Evolutionary conservation across 169 alveolate genomes (phyloP), one percentile per base, ranked within the genome.

Genomic region (Sarcocystis neurona): DNA sequence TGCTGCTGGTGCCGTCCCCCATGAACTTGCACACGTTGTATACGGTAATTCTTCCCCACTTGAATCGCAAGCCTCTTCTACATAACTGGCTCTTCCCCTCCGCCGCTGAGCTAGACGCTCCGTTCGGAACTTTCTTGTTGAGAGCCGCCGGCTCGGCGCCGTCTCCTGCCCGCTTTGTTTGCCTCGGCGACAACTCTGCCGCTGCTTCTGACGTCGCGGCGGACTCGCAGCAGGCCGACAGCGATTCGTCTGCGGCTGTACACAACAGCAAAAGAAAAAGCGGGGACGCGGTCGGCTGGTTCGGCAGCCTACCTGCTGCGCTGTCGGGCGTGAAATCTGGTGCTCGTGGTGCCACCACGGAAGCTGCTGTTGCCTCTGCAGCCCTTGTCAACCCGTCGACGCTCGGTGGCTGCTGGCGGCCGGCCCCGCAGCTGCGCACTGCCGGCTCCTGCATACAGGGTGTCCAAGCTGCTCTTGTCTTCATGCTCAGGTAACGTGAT

Each of bases 41-140:
- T 82, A 89, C 93, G 32, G 91, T 89, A 18, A 48, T 93, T 2
- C 89, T 93, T 43, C 94, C 95, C 8, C 92, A 89, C 89, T 34
- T 93, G 56, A 93, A 93, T 50, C 78, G 92, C 30, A 93, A 89
- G 66, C 91, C 92, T 27, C 74, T 93, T 39, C 84, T 82, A 32
- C 89, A 82, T 78, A 93, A 93, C 84, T 93, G 95, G 95, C 32
- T 74, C 2, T 47, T 63, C 10, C 77, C 48, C 4, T 70, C 46
- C 23, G 34, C 82, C 18, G 58, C 82, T 34, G 27, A 37, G 75
- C 75, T 41, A n/a, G 75, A 58, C 2, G 18, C 70, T 6, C n/a
- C 75, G 18, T 63, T 63, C 41, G 75, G 27, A 37, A 30, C 46
- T 63, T 41, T 63, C 41, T 15, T 41, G 39, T 5, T 41, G 1